phyloP scores from a whole-genome alignment of 441 rosid species.

The Rhodomyrtus psidioides region DNA sequence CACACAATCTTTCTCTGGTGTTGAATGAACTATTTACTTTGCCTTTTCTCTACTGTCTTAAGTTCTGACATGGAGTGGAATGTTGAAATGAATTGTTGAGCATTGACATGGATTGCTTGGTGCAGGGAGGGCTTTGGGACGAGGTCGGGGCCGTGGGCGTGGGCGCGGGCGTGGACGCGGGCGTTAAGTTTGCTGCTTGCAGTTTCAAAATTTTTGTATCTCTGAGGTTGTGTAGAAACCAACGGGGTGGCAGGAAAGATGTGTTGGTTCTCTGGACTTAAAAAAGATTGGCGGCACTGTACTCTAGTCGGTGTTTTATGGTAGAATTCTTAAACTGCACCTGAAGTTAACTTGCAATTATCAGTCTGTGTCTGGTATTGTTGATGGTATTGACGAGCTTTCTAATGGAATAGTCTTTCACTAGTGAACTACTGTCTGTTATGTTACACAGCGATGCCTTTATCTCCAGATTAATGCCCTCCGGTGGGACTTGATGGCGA shows the following conservation, averaged over 20 bases:
- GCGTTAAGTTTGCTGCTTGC: conserved; percentile 23
- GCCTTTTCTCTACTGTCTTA: background rate
- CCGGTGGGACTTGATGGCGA: background rate
- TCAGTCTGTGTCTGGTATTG: background rate
- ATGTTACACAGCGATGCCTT: background rate
- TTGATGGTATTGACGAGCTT: background rate
- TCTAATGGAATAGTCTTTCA: background rate
- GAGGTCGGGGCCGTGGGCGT: conserved; percentile 91
- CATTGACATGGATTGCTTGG: background rate
- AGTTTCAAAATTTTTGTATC: background rate
- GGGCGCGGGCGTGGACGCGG: conserved; percentile 95
- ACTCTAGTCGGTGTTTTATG: background rate
- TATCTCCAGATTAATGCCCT: background rate
- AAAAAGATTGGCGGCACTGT: background rate
- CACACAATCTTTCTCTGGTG: background rate
- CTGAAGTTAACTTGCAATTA: background rate
- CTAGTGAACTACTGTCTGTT: background rate
- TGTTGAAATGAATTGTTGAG: background rate
- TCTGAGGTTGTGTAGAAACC: background rate
- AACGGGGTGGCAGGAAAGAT: background rate
- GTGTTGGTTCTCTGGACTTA: background rate
- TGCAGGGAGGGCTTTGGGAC: conserved; percentile 78
- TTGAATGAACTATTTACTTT: background rate
- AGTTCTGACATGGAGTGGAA: background rate
- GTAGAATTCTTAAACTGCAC: background rate